phyloP scores from a whole-genome alignment of 495 filamentous ascomycete species.

The Neurospora sp. region DNA sequence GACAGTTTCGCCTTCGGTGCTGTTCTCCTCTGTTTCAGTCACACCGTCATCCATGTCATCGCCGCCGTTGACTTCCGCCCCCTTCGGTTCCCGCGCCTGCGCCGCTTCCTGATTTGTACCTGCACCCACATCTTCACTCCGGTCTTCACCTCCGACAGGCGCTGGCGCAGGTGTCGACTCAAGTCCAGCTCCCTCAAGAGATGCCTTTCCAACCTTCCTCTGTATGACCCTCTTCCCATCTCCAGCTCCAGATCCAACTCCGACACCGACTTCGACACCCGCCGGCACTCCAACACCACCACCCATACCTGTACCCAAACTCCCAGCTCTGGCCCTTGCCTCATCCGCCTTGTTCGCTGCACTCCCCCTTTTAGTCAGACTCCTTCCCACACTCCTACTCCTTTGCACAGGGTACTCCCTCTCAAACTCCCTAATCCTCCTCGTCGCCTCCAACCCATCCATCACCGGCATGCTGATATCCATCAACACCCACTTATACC shows the following conservation, averaged over 20 bases:
- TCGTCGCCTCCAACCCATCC: conserved; percentile 55
- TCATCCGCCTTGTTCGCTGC: not conserved
- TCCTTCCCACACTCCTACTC: not conserved
- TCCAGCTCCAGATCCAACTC: not conserved
- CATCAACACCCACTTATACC: conserved; percentile 31
- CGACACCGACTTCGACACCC: not conserved
- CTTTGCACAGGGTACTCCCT: not conserved
- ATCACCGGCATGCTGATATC: conserved; percentile 69
- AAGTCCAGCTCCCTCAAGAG: not conserved
- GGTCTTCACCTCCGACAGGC: not conserved
- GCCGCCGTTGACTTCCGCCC: not conserved
- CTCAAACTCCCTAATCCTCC: conserved; percentile 52
- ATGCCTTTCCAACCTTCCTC: not conserved
- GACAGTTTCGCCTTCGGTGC: not conserved
- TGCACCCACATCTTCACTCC: not conserved
- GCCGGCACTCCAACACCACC: not conserved
- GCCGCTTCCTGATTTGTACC: not conserved
- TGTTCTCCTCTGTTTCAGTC: not conserved
- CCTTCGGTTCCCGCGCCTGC: not conserved
- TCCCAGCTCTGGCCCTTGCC: not conserved
- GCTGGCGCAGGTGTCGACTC: not conserved
- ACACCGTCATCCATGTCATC: not conserved
- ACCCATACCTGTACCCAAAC: not conserved
- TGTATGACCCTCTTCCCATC: not conserved
- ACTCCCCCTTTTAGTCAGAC: not conserved